Percentiles rank a stretch among this genome's conserved stretches.
Evolutionary conservation across 805 yeast genomes (phyloP).

Genomic region (Schwanniomyces pseudopolymorphus): DNA sequence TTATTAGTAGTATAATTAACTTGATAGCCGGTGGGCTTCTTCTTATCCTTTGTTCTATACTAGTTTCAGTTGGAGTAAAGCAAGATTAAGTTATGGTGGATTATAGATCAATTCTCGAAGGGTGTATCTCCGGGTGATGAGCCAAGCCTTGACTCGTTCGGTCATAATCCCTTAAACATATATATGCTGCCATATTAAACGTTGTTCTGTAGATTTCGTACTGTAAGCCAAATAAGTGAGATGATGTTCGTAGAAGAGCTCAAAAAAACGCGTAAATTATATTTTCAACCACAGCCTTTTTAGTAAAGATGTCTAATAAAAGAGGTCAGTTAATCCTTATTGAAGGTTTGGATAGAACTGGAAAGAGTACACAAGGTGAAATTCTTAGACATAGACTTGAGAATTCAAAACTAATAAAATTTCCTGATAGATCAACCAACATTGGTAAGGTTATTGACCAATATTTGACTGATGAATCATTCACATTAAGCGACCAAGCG

Average conservation of each 20-base stretch:
- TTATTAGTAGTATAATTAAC: slow-evolving; percentile 11
- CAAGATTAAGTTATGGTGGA: background rate
- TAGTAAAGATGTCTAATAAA: background rate
- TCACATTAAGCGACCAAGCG: slow-evolving; percentile 67
- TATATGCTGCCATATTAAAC: background rate
- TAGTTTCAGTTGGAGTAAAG: background rate
- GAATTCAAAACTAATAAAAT: slow-evolving; percentile 54
- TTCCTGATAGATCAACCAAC: slow-evolving; percentile 84
- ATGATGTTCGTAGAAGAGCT: background rate
- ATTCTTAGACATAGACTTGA: slow-evolving; percentile 25
- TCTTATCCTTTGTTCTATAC: background rate
- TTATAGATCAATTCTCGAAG: slow-evolving; percentile 15
- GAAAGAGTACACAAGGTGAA: slow-evolving; percentile 80
- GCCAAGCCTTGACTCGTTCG: slow-evolving; percentile 45
- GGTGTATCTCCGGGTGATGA: slow-evolving; percentile 57
- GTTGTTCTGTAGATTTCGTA: background rate
- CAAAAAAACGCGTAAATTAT: background rate
- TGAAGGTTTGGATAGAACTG: slow-evolving; percentile 95
- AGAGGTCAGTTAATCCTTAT: slow-evolving; percentile 78
- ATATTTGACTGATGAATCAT: slow-evolving; percentile 56
- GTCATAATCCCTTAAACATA: slow-evolving; percentile 50
- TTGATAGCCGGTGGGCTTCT: slow-evolving; percentile 18
- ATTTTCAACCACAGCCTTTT: background rate
- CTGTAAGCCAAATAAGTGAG: background rate
- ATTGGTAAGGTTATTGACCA: slow-evolving; percentile 77